phyloP scores from a whole-genome alignment of 2,329 filamentous ascomycete species.

The Magnaporthiopsis incrustans region DNA sequence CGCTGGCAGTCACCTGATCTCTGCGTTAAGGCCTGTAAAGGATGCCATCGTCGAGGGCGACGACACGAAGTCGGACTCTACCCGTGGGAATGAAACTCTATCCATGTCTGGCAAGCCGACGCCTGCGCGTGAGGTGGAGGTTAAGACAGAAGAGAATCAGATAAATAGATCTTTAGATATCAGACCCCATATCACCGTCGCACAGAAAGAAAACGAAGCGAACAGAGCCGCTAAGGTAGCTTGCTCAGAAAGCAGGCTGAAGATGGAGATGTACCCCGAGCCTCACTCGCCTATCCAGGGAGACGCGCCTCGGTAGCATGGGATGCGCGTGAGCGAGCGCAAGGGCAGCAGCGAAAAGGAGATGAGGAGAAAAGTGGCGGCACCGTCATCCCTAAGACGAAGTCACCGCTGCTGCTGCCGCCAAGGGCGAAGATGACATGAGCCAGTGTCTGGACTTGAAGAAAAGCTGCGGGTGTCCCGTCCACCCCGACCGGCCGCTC shows the following conservation, averaged over 20 bases:
- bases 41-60: conserved; percentile 11
- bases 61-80: conserved; percentile 4
- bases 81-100: not conserved
- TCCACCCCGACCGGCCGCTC: too few species aligned
- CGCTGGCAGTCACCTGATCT: conserved; percentile 2
- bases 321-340: not conserved
- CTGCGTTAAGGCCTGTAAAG: conserved; percentile 13
- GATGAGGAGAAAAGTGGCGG: too few species aligned
- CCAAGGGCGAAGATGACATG: too few species aligned
- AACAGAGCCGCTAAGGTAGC: not conserved
- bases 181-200: not conserved
- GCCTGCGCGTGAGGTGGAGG: not conserved
- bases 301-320: not conserved
- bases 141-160: not conserved
- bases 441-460: too few species aligned
- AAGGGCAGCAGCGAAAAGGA: not conserved
- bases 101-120: not conserved
- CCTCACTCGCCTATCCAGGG: not conserved
- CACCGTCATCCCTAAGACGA: not conserved
- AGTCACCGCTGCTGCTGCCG: not conserved
- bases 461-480: not conserved
- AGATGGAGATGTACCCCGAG: too few species aligned
- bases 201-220: not conserved
- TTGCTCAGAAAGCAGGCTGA: not conserved
- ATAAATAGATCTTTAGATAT: not conserved